Evolutionary conservation across 352 stramenopile species (phyloP), one percentile per base, ranked within the genome.

Genomic region (Phytophthora macrochlamydospora): DNA sequence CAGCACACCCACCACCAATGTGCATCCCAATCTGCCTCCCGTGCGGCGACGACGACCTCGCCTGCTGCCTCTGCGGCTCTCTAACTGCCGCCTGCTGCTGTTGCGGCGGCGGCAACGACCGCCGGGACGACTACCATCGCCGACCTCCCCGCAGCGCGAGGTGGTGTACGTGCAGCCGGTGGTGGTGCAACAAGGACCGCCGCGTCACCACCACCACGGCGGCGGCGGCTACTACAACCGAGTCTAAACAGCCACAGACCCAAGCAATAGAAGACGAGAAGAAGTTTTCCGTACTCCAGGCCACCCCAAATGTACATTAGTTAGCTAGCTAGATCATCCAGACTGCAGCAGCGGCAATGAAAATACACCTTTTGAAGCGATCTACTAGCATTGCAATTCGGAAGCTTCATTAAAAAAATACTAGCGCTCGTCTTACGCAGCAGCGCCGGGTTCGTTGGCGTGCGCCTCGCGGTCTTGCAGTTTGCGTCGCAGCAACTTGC

Each of bases 401-500:
- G 18, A 24, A 24, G 18, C 18, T 24, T 24, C 18, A 24, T 24
- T 24, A 24, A 24, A 24, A 24, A 24, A 24, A 24, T 24, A 24
- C 18, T 24, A 24, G 18, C 18, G 18, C 18, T 24, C 18, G 18
- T 24, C 18, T n/a, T n/a, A 49, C 43, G 13, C 49, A 42, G 29
- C 49, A 42, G 30, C 12, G 30, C 33, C 30, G 13, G 13, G 31
- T 5, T 13, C 30, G 31, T 60, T 40, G 6, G n/a, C n/a, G 13
- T 40, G 44, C 38, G 66, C 66, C 56, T 80, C 52, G 14, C 48
- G 30, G 13, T 63, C 58, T 33, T 84, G 69, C 31, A 97, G 66
- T 48, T 96, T 62, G 30, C 89, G 68, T 12, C 91, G 76, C 38
- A 98, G 75, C 63, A 97, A 94, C 79, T 98, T 98, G 12, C 92